phyloP scores from a whole-genome alignment of 1,284 basidiomycete species.

The Entoloma clypeatum region DNA sequence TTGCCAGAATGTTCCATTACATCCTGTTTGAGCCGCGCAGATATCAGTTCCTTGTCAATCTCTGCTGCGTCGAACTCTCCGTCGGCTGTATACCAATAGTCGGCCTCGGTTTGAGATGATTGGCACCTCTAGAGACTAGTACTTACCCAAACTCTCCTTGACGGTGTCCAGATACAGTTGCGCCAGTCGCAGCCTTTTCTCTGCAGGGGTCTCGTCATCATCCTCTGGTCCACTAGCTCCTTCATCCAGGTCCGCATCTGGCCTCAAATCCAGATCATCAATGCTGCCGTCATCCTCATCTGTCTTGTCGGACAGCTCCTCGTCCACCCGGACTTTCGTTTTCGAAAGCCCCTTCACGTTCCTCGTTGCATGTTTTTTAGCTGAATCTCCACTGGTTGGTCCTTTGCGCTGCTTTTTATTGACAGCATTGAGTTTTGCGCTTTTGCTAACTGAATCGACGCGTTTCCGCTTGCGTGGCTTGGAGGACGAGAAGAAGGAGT shows the following conservation, averaged over 20 bases:
- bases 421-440: conserved; percentile 15
- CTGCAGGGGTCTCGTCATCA: conserved; percentile 87
- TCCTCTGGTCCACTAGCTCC: conserved; percentile 75
- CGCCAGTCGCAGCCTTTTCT: conserved; percentile 89
- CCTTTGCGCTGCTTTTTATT: conserved; percentile 28
- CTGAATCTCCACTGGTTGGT: conserved; percentile 14
- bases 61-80: conserved; percentile 92
- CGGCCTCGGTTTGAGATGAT: conserved; percentile 2
- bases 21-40: conserved; percentile 85
- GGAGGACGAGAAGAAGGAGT: conserved; percentile 73
- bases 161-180: conserved; percentile 88
- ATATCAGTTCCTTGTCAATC: conserved; percentile 89
- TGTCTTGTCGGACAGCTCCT: conserved; percentile 71
- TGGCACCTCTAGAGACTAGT: conserved; percentile 1
- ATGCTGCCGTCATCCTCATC: conserved; percentile 59
- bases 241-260: conserved; percentile 48
- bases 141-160: conserved; percentile 69
- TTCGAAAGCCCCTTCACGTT: conserved; percentile 31
- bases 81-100: conserved; percentile 45
- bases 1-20: conserved; percentile 83
- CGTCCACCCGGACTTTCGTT: conserved; percentile 48
- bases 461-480: conserved; percentile 73
- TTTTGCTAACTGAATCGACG: conserved; percentile 29
- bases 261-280: conserved; percentile 77
- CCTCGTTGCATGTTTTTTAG: conserved; percentile 11